Evolutionary conservation across 306 rosid genomes (phyloP), one percentile per base, ranked within the genome.

Genomic region (Prunus fruticosa): DNA sequence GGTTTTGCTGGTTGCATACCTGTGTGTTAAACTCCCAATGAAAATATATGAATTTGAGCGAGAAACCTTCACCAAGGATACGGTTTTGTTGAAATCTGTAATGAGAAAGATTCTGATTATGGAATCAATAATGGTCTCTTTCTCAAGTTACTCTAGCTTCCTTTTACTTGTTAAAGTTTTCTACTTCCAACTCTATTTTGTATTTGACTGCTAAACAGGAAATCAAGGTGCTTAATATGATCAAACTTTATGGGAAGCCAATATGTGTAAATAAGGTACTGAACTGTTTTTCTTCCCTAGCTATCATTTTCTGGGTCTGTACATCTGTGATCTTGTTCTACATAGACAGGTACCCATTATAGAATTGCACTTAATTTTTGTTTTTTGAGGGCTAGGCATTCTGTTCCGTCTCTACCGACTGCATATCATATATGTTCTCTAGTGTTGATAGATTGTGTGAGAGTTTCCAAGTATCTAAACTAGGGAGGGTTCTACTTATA

Each of bases 191-290:
- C 45, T 53, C 0, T 57, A 20, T 12, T 34, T 47, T 57, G 5
- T 16, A 3, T 47, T 49, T 69, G 20, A 53, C 34, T 19, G 71
- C 49, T 15, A 56, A 78, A 78, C 86, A 92, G 97, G 97, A 95
- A 41, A 90, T 92, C 82, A 95, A 95, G 86, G 98, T 95, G 74
- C 92, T 92, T 71, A 90, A 92, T 82, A 92, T 92, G 98, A 95
- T 92, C 72, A 95, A 92, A 78, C 92, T 95, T 38, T 89, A 88
- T 78, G 99, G 97, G 49, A 95, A 95, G 80, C 97, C 99, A 6
- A 92, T 95, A 49, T 89, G 97, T 62, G 99, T 92, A 79, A 89
- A 89, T 76, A 90, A 95, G 97, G 97, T 90, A 81, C 76, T 49
- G 41, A 16, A 34, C 43, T 69, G n/a, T 58, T 2, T 22, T 22